Conservation (phyloP, 208 protist species). For the Trichomonas tenax region DNA sequence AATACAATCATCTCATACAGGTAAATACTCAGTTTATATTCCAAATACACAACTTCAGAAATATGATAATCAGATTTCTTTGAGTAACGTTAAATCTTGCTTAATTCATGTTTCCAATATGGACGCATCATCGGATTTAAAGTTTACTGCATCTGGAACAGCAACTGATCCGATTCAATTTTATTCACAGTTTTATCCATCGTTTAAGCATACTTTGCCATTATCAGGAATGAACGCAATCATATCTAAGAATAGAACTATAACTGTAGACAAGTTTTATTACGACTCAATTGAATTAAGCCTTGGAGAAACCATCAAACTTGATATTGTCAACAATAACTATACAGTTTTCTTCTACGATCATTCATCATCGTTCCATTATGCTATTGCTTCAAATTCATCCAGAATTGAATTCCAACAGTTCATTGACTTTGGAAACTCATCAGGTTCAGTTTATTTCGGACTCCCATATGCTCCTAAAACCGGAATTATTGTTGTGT, state of each 20-base stretch:
- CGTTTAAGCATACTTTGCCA: neutral
- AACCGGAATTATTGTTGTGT: neutral
- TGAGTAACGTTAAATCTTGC: neutral
- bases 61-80: neutral
- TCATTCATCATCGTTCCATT: neutral
- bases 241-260: neutral
- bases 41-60: neutral
- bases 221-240: neutral
- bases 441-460: neutral
- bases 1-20: neutral
- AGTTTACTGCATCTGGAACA: neutral
- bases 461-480: neutral
- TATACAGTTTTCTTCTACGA: neutral
- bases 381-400: neutral
- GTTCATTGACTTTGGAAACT: neutral
- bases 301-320: neutral
- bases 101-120: neutral
- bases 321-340: neutral
- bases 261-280: neutral
- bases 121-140: neutral
- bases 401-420: neutral
- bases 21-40: neutral
- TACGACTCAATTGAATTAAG: neutral
- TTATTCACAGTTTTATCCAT: neutral
- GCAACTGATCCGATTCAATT: neutral